Conservation (phyloP, 192 early-diverging fungal species). For the Funneliformis mosseae region DNA sequence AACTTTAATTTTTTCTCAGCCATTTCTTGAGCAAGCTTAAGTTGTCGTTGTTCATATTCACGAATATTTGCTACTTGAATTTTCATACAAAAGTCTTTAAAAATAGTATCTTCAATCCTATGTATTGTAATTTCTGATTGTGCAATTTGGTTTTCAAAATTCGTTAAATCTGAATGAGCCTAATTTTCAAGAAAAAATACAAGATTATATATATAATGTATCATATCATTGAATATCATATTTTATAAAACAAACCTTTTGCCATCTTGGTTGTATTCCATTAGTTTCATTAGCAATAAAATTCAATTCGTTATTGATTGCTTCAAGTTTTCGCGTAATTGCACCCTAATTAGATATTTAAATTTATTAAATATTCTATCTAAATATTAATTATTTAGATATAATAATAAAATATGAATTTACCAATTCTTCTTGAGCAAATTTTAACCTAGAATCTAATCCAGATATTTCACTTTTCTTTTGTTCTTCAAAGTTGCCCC, state of each 20-base stretch:
- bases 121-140: constrained; percentile 44
- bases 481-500: constrained; percentile 64
- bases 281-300: constrained; percentile 51
- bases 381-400: too few species aligned
- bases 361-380: background rate
- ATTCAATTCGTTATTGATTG: constrained; percentile 60
- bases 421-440: constrained; percentile 67
- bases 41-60: constrained; percentile 82
- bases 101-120: constrained; percentile 61
- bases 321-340: constrained; percentile 57
- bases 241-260: constrained; percentile 31
- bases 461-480: constrained; percentile 60
- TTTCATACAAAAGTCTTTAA: constrained; percentile 75
- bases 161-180: constrained; percentile 46
- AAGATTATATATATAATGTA: background rate
- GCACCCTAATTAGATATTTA: constrained; percentile 43
- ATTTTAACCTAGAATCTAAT: constrained; percentile 60
- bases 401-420: too few species aligned
- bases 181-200: background rate
- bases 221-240: background rate
- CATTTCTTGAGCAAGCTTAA: constrained; percentile 68
- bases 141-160: constrained; percentile 46
- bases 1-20: constrained; percentile 78
- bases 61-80: constrained; percentile 79
- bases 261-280: constrained; percentile 36